Evolutionary conservation across 805 yeast genomes (phyloP), one percentile per base, ranked within the genome.

Genomic region (Pichia occidentalis): DNA sequence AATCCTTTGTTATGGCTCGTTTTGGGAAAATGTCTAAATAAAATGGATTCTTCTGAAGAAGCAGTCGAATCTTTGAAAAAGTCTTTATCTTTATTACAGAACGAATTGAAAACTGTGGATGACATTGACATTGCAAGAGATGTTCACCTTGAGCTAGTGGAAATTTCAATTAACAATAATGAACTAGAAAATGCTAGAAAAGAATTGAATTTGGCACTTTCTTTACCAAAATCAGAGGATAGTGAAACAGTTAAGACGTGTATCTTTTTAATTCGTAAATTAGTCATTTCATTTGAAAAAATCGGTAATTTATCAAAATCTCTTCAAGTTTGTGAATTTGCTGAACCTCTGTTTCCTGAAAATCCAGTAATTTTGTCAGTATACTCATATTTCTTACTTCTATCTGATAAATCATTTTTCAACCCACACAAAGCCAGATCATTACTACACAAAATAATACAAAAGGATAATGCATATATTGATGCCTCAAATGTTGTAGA

Each of bases 71-170:
- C 74, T 3, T 61, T 75, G 34, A 64, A 64, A 16, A 67, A 65
- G 32, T 61, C 75, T 28, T 53, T 75, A 22, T 57, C 63, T 16
- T 55, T 67, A 27, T 52, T 70, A 31, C 71, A 73, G 3, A 47
- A 62, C 7, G 51, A 59, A 30, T 49, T 62, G 34, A 40, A 55
- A 6, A 28, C 49, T 2, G 51, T 53, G 4, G 73, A 68, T 32
- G 43, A 46, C 12, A 37, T 70, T n/a, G 71, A 70, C 37, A 61
- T 71, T 2, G 70, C 75, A 0, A 60, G 78, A 37, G 61, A 68
- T 12, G 69, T 71, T 3, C 80, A 74, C 55, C 67, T 73, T 4
- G 77, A 74, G 47, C 56, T 77, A 32, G 80, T 79, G 0, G 70
- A 71, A 4, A 59, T 76, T n/a, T 72, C 74, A 2, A 67, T 71